Conservation (phyloP, 169 alveolate species). For the Haemoproteus tartakovskyi region DNA sequence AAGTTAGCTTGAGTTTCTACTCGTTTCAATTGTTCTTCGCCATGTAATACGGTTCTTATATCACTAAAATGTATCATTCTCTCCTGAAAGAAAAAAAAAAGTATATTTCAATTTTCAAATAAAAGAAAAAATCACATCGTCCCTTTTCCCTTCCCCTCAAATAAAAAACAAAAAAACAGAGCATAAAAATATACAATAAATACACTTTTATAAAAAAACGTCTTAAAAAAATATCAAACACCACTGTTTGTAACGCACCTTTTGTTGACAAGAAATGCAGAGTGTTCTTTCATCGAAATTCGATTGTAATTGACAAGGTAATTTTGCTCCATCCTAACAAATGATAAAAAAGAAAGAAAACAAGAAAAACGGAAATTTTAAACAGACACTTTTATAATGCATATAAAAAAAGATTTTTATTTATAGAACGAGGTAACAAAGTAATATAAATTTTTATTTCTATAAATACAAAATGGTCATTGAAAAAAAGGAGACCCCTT, state of each 20-base stretch:
- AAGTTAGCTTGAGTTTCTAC: conserved; percentile 81
- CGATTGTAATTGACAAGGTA: conserved; percentile 54
- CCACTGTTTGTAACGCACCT: conserved; percentile 1
- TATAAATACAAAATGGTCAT: not conserved
- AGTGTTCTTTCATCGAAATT: conserved; percentile 58
- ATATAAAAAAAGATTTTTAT: too few relatives aligned
- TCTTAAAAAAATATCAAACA: not conserved
- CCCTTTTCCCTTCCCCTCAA: too few relatives aligned
- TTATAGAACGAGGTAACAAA: not conserved
- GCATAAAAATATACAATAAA: too few relatives aligned
- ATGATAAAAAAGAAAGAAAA: conserved; percentile 7
- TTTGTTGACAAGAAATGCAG: conserved; percentile 63
- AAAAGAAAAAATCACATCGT: too few relatives aligned
- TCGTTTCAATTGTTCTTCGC: conserved; percentile 81
- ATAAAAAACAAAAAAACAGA: too few relatives aligned
- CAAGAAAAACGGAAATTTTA: not conserved
- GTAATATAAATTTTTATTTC: too few relatives aligned
- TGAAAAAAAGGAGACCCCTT: not conserved
- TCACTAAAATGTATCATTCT: conserved; percentile 77
- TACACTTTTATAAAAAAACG: not conserved
- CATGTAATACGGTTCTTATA: conserved; percentile 75
- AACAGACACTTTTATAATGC: not conserved
- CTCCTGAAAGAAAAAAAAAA: conserved; percentile 50
- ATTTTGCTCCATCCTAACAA: conserved; percentile 58
- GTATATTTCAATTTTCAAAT: not conserved